These are phyloP conservation scores for Apostasia ramifera DNA, from an alignment of 106 monocot genomes.

Conservation along the genomic window DNA sequence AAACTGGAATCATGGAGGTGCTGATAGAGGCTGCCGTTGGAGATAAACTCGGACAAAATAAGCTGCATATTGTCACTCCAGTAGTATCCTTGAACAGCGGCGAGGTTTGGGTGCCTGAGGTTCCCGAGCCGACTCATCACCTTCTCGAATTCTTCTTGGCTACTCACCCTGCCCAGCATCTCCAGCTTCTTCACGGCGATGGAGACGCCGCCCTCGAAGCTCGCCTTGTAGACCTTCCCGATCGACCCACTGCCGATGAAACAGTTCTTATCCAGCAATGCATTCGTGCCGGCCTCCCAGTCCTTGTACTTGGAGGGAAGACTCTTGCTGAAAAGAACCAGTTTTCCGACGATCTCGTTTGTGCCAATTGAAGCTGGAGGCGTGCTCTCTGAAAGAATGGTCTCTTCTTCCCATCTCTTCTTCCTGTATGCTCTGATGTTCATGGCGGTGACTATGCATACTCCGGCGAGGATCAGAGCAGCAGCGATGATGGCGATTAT, in stretches of 20 bases:
- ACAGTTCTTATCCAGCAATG: slow-evolving; percentile 83
- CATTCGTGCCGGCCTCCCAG: slow-evolving; percentile 89
- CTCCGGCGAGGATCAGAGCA: slow-evolving; percentile 57
- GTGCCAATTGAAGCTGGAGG: slow-evolving; percentile 32
- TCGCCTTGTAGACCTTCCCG: slow-evolving; percentile 82
- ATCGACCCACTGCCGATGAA: slow-evolving; percentile 72
- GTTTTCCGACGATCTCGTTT: slow-evolving; percentile 69
- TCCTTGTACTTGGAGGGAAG: slow-evolving; percentile 85
- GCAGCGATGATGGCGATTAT: slow-evolving; percentile 73
- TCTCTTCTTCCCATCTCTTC: slow-evolving; percentile 33
- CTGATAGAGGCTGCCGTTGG: slow-evolving; percentile 75
- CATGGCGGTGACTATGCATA: slow-evolving; percentile 59
- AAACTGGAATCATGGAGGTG: slow-evolving; percentile 50
- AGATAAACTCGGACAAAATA: slow-evolving; percentile 67
- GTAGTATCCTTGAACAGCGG: slow-evolving; percentile 83
- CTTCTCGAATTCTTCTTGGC: slow-evolving; percentile 94
- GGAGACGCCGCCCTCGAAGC: slow-evolving; percentile 55
- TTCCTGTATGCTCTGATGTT: slow-evolving; percentile 48
- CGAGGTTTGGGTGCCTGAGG: slow-evolving; percentile 67
- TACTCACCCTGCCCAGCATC: slow-evolving; percentile 65
- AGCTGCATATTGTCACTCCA: slow-evolving; percentile 79
- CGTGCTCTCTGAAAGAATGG: slow-evolving; percentile 61
- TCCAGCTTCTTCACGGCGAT: slow-evolving; percentile 97
- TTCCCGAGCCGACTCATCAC: slow-evolving; percentile 72
- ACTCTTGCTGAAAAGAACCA: slow-evolving; percentile 96